Conservation (phyloP, 2,329 filamentous ascomycete species). For the Pseudocercospora cruenta region DNA sequence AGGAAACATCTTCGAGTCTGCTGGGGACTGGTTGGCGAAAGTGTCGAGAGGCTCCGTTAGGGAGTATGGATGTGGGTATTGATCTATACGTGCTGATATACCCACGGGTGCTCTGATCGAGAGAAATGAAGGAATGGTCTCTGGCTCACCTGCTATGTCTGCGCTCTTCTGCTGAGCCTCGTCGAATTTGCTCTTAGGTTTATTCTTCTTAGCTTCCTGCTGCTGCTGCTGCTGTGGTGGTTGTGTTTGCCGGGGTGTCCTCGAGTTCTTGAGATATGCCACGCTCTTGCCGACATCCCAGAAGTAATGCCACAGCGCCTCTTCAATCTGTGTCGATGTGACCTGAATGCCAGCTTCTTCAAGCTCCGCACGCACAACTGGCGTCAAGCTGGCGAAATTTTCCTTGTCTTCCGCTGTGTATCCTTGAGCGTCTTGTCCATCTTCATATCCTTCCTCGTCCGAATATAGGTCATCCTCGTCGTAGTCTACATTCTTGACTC, state of each 20-base stretch:
- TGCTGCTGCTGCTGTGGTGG: slow-evolving; percentile 36
- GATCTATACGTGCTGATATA: background rate
- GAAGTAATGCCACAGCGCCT: slow-evolving; percentile 93
- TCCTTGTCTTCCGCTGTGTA: slow-evolving; percentile 45
- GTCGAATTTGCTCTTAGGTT: slow-evolving; percentile 50
- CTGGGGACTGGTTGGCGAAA: slow-evolving; percentile 30
- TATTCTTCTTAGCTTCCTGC: slow-evolving; percentile 43
- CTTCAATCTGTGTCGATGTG: slow-evolving; percentile 77
- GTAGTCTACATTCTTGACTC: slow-evolving; percentile 53
- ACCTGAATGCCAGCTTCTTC: slow-evolving; percentile 47
- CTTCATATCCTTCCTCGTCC: slow-evolving; percentile 48
- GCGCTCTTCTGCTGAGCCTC: slow-evolving; percentile 49
- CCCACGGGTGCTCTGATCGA: background rate
- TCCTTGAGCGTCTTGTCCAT: slow-evolving; percentile 28
- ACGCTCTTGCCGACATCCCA: slow-evolving; percentile 89
- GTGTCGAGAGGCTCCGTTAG: slow-evolving; percentile 10
- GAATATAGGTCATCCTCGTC: slow-evolving; percentile 58
- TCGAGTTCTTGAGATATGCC: slow-evolving; percentile 67
- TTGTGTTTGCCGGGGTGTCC: slow-evolving; percentile 30
- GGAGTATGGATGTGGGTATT: background rate
- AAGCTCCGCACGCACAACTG: slow-evolving; percentile 40
- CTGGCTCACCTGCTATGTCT: slow-evolving; percentile 52
- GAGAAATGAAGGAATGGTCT: slow-evolving; percentile 11
- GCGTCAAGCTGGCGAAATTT: slow-evolving; percentile 38
- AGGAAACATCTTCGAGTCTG: slow-evolving; percentile 20